Percentiles rank a stretch among this genome's conserved stretches.
Evolutionary conservation across 139 green algal genomes (phyloP).

Genomic region (Asterochloris erici): DNA sequence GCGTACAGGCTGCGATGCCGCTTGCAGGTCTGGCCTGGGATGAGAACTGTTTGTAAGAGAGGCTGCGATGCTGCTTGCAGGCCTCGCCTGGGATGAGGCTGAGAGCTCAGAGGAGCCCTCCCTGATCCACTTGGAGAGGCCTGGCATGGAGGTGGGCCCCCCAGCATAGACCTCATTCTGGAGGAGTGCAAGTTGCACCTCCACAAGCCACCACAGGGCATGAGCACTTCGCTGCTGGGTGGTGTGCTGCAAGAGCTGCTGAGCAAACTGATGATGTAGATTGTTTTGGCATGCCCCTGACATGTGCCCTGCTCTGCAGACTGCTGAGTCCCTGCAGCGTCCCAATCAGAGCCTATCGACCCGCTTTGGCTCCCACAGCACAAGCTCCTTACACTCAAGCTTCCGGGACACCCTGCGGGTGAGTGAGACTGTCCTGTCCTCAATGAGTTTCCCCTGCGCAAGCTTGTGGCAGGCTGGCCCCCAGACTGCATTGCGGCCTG

Average conservation of each 20-base stretch:
- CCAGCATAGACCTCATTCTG: too few relatives aligned
- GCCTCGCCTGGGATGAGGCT: constrained; percentile 9
- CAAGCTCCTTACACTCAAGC: too few relatives aligned
- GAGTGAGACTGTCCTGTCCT: too few relatives aligned
- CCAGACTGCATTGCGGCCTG: too few relatives aligned
- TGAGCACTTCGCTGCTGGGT: not conserved
- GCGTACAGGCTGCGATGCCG: too few relatives aligned
- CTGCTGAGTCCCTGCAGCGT: too few relatives aligned
- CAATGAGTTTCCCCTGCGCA: too few relatives aligned
- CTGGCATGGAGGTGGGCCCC: not conserved
- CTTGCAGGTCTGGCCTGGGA: not conserved
- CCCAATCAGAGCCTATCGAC: too few relatives aligned
- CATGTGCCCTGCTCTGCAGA: not conserved
- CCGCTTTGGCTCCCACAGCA: too few relatives aligned
- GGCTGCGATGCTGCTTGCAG: not conserved
- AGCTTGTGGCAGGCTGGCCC: too few relatives aligned
- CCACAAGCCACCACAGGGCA: not conserved
- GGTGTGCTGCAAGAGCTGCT: not conserved
- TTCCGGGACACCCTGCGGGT: too few relatives aligned
- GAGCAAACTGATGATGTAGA: not conserved
- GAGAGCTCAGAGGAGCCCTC: constrained; percentile 6
- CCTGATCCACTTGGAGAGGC: not conserved
- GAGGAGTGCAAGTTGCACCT: not conserved
- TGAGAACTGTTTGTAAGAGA: not conserved
- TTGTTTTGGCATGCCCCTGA: not conserved